Conservation (phyloP, 768 basidiomycete species). For the Trametes gibbosa region DNA sequence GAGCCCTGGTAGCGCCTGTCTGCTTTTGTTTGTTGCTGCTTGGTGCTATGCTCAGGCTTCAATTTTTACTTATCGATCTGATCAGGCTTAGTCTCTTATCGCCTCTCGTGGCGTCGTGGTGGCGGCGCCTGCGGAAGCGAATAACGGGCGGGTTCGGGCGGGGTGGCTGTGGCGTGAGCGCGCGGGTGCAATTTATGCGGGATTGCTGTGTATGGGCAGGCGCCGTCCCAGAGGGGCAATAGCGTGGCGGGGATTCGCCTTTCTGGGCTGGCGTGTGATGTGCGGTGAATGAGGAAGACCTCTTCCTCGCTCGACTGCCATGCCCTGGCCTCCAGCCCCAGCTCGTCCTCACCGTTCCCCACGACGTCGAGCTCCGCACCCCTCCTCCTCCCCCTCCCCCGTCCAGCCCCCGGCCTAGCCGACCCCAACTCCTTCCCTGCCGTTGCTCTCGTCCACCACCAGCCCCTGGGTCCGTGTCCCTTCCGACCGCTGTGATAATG, state of each 20-base stretch:
- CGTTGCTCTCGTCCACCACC: background rate
- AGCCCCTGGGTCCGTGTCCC: background rate
- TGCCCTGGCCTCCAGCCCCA: background rate
- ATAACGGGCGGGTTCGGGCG: constrained; percentile 7
- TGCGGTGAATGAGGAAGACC: background rate
- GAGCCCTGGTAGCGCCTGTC: constrained; percentile 12
- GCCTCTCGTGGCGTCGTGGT: background rate
- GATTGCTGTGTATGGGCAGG: background rate
- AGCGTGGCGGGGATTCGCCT: constrained; percentile 1
- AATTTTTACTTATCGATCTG: too few species aligned
- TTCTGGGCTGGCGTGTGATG: background rate
- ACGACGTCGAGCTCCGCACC: constrained; percentile 2
- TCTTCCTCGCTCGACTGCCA: constrained; percentile 6
- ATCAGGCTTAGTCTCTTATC: too few species aligned
- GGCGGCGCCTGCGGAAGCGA: background rate
- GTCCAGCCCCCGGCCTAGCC: background rate
- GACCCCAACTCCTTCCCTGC: background rate
- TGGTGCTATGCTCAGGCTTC: too few species aligned
- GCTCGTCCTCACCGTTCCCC: constrained; percentile 7
- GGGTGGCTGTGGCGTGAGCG: background rate
- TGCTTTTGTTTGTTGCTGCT: background rate
- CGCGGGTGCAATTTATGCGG: background rate
- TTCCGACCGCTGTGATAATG: constrained; percentile 10
- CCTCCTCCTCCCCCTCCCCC: constrained; percentile 1
- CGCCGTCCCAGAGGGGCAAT: background rate